Percentiles rank a stretch among this genome's conserved stretches.
Conservation (phyloP, 129 eudicot species). For the Logfia minima region DNA sequence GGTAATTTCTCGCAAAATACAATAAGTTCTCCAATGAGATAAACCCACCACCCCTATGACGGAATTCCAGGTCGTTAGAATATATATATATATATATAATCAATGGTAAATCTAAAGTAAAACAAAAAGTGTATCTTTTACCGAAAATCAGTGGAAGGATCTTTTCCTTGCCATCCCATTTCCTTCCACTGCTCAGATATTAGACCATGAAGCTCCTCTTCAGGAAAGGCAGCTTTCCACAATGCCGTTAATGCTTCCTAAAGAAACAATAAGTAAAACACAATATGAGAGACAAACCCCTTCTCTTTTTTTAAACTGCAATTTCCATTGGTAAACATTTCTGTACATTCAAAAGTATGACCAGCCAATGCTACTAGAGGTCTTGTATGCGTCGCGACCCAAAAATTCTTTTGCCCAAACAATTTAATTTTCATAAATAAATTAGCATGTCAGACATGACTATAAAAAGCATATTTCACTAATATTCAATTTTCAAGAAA, state of each 20-base stretch:
- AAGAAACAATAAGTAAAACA: slow-evolving; percentile 18
- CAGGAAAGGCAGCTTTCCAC: slow-evolving; percentile 95
- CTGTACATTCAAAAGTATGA: background rate
- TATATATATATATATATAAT: slow-evolving; percentile 2
- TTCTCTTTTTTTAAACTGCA: background rate
- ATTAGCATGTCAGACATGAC: background rate
- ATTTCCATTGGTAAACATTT: background rate
- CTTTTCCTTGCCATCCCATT: slow-evolving; percentile 99
- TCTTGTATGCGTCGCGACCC: background rate
- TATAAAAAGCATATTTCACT: background rate
- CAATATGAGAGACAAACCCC: slow-evolving; percentile 17
- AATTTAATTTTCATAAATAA: background rate
- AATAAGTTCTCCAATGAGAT: slow-evolving; percentile 93
- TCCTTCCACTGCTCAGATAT: slow-evolving; percentile 97
- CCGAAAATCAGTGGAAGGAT: slow-evolving; percentile 98
- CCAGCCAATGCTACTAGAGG: background rate
- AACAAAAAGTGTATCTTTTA: slow-evolving; percentile 21
- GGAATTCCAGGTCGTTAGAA: slow-evolving; percentile 24
- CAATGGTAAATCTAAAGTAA: background rate
- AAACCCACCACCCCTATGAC: slow-evolving; percentile 93
- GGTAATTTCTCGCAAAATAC: slow-evolving; percentile 79
- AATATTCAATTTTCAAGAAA: background rate
- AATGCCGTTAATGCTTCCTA: slow-evolving; percentile 83
- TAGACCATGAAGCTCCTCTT: slow-evolving; percentile 65
- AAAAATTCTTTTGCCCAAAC: background rate